Base-by-base conservation (phyloP, 2,329 filamentous ascomycete species). In the Colletotrichum lindemuthianum region DNA sequence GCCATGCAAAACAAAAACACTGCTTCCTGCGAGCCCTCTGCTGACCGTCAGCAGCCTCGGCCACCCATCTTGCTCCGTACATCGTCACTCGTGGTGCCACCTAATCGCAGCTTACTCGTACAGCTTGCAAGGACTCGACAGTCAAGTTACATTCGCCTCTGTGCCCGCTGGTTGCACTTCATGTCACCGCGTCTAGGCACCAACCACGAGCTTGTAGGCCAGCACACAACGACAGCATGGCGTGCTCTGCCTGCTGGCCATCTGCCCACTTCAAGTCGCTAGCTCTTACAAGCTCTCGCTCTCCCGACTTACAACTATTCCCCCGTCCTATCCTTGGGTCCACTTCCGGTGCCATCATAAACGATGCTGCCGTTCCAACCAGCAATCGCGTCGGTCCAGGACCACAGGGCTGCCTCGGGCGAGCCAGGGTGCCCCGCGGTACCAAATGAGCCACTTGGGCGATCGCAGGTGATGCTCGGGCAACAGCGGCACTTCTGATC, bases 401-500 rank as follows among this genome's bases (percentile, higher is more conserved):
- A 11, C 44, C 36, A 16, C 60, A 36, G 32, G 15, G 10, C 32
- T 16, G n/a, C 16, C 33, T 40, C 49, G 44, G 48, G 56, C 33
- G 39, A 57, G 36, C 48, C 54, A 47, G 50, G 56, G 50, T 64
- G 45, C 49, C 50, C 56, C 44, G 39, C 50, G 61, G 57, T 12
- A 50, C 54, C 50, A 33, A 34, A 12, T 36, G 24, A 41, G 36
- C 39, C 39, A 43, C 57, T 33, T 39, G 34, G 61, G 33, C 61
- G n/a, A 45, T 65, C 44, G 8, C 34, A 55, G 44, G 10, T 32
- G 15, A 45, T 49, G 15, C 33, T 55, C 44, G 43, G 49, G 60
- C 56, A 64, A 60, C n/a, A 40, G 24, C 57, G 57, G 57, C 56
- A 55, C 33, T 54, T 64, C 37, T 49, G 6, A 45, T 44, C 37